phyloP scores from a whole-genome alignment of 2,329 filamentous ascomycete species.

The Ophiocordyceps unilateralis region DNA sequence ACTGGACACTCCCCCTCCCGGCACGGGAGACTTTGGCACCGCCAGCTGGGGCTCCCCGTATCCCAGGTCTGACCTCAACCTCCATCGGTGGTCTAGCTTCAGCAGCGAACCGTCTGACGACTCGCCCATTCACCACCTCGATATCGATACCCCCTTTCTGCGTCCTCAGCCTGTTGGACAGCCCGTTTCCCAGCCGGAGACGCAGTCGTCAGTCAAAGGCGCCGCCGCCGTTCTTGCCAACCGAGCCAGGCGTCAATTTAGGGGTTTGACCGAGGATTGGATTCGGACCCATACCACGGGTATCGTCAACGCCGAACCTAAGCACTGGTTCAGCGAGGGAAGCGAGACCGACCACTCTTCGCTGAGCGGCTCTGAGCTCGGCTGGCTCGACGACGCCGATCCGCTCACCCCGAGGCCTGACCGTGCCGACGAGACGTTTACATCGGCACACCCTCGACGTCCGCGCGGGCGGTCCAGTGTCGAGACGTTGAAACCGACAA shows the following conservation, averaged over 20 bases:
- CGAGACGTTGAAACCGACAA: constrained; percentile 32
- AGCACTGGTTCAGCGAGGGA: constrained; percentile 67
- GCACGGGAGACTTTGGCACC: constrained; percentile 34
- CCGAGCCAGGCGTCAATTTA: constrained; percentile 38
- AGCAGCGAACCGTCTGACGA: constrained; percentile 44
- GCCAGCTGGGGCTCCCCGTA: constrained; percentile 91
- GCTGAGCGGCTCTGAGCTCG: constrained; percentile 46
- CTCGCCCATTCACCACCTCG: constrained; percentile 42
- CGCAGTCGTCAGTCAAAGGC: constrained; percentile 25
- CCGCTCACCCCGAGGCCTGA: constrained; percentile 28
- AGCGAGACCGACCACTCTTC: constrained; percentile 59
- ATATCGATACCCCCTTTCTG: constrained; percentile 44
- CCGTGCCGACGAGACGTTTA: constrained; percentile 7
- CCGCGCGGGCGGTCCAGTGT: constrained; percentile 33
- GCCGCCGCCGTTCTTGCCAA: constrained; percentile 47
- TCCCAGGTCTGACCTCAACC: constrained; percentile 41
- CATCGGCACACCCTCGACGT: constrained; percentile 15
- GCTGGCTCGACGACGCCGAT: constrained; percentile 32
- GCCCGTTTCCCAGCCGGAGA: constrained; percentile 12
- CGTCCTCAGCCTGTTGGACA: constrained; percentile 32
- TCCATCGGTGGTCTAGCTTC: constrained; percentile 31
- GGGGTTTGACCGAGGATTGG: constrained; percentile 67
- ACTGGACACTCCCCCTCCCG: constrained; percentile 33
- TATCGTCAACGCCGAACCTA: constrained; percentile 49
- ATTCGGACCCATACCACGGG: constrained; percentile 69